phyloP scores from a whole-genome alignment of 73 alveolate genomes.

The Paraurostyla sp. region DNA sequence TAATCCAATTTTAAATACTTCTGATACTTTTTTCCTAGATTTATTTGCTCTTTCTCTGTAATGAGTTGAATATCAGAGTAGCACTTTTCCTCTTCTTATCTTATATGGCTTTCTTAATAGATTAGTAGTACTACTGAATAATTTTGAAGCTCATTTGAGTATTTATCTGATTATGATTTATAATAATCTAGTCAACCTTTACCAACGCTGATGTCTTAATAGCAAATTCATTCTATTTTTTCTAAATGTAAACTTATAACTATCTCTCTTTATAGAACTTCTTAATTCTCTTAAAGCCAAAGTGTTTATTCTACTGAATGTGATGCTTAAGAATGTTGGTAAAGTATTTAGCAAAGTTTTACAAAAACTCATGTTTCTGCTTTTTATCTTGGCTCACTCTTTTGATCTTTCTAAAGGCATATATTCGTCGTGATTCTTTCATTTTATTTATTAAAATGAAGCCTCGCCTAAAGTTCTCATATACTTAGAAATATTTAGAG shows the following conservation, averaged over 20 bases:
- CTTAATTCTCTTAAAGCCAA: conserved; percentile 50
- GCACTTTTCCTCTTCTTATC: background rate
- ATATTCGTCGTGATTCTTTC: background rate
- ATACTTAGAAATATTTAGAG: conserved; percentile 12
- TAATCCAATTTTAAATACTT: background rate
- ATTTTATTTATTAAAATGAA: background rate
- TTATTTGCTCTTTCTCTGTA: conserved; percentile 15
- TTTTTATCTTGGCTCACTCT: background rate
- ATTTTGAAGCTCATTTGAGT: background rate
- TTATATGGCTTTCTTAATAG: background rate
- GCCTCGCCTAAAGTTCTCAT: conserved; percentile 40
- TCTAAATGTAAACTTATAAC: background rate
- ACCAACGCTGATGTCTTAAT: background rate
- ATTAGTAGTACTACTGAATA: background rate
- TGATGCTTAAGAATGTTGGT: background rate
- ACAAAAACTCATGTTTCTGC: background rate
- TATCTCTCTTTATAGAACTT: conserved; percentile 17
- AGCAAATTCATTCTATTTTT: conserved; percentile 38
- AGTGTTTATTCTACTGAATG: background rate
- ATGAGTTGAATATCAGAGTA: background rate
- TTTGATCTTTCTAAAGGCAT: background rate
- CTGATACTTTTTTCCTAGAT: background rate
- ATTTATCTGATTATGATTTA: background rate
- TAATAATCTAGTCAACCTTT: background rate
- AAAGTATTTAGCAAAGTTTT: background rate